phyloP scores from a whole-genome alignment of 2,329 filamentous ascomycete genomes.

The Exophiala alcalophila region DNA sequence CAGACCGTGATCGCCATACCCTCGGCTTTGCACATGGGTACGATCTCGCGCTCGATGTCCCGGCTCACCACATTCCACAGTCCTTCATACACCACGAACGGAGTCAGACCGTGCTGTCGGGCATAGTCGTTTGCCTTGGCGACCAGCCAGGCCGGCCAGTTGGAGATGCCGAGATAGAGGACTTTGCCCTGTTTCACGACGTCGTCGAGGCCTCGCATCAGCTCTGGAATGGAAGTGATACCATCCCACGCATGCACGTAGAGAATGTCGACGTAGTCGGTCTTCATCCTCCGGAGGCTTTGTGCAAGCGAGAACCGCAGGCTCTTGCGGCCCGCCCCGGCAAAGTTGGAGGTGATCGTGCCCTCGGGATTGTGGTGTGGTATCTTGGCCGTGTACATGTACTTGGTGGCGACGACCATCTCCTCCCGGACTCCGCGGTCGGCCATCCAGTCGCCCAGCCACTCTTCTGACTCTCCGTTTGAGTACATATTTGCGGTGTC shows the following conservation, averaged over 20 bases:
- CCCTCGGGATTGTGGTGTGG: constrained; percentile 24
- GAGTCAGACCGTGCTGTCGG: constrained; percentile 63
- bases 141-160: constrained; percentile 35
- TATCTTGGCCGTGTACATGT: constrained; percentile 39
- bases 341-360: constrained; percentile 38
- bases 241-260: constrained; percentile 57
- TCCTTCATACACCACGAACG: constrained; percentile 68
- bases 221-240: constrained; percentile 59
- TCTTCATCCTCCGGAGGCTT: constrained; percentile 36
- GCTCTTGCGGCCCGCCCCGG: constrained; percentile 39
- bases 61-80: constrained; percentile 59
- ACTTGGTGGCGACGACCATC: constrained; percentile 57
- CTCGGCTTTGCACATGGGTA: constrained; percentile 62
- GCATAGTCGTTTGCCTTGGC: constrained; percentile 56
- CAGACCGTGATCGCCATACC: constrained; percentile 61
- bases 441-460: constrained; percentile 53
- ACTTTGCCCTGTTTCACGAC: constrained; percentile 62
- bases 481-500: constrained; percentile 48
- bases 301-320: constrained; percentile 34
- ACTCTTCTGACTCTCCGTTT: constrained; percentile 46
- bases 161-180: constrained; percentile 56
- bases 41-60: constrained; percentile 67
- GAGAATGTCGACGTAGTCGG: constrained; percentile 38
- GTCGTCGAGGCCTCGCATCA: constrained; percentile 67
- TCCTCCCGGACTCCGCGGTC: constrained; percentile 45